Evolutionary conservation across 805 yeast genomes (phyloP), one percentile per base, ranked within the genome.

Genomic region (Yamadazyma insecticola): DNA sequence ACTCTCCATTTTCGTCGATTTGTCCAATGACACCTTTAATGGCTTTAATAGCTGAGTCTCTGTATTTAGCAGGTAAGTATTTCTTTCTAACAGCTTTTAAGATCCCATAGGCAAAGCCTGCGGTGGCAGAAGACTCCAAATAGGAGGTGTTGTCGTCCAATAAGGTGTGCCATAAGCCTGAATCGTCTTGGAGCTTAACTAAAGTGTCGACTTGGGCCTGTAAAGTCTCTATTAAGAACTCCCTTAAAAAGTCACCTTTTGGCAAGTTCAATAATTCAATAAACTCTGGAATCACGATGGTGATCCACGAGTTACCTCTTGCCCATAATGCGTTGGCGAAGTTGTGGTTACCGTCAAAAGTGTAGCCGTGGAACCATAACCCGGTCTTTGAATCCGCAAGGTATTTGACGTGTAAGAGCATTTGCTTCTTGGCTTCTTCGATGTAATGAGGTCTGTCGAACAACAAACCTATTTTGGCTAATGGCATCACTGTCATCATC

Each of bases 401-500:
- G 27, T 57, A 57, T 33, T 53, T 51, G 28, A 57, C 40, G 32
- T 57, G 63, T 11, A 53, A 39, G 10, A 57, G 39, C 42, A 57
- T 51, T 34, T 57, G 63, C 16, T 47, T 46, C 37, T 57, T 57
- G 26, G 57, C 56, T 32, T 56, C 61, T 32, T 57, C 57, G 16
- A 57, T 41, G 25, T 57, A 57, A 12, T 51, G 50, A 10, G 57
- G 61, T 26, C 53, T 34, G 24, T 45, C 37, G 16, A 57, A 44
- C 17, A 52, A 35, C 16, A 45, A 29, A 3, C 63, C 63, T 15
- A 54, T 54, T 30, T 55, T 56, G 13, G 59, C 57, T 24, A 57
- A 38, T 7, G 64, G 64, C 45, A 57, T 41, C n/a, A 55, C 61
- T 9, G 60, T 50, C 62, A 57, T 57, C 62, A 57, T 56, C 24